Evolutionary conservation across 768 basidiomycete genomes (phyloP).

Genomic region (Baorangia bicolor): DNA sequence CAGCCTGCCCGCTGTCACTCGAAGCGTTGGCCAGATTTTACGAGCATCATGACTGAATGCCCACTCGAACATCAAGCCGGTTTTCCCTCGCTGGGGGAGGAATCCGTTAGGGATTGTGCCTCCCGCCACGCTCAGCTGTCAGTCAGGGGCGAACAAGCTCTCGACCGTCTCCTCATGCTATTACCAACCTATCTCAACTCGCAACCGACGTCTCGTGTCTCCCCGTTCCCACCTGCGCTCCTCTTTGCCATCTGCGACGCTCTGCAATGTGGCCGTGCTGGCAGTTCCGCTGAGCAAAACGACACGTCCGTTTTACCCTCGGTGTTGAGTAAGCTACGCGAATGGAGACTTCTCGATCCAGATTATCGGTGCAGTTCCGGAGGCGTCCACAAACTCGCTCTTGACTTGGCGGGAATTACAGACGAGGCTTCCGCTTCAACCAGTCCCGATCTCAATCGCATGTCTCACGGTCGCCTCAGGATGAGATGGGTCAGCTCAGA

Average conservation of each 20-base stretch:
- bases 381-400: conserved; percentile 17
- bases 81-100: not conserved
- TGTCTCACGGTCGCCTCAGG: conserved; percentile 6
- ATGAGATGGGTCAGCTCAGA: conserved; percentile 20
- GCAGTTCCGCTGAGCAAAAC: not conserved
- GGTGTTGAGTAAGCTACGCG: conserved; percentile 24
- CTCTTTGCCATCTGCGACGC: conserved; percentile 25
- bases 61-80: conserved; percentile 1
- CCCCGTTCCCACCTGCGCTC: conserved; percentile 14
- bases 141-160: conserved; percentile 1
- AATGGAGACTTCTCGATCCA: conserved; percentile 26
- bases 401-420: conserved; percentile 17
- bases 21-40: conserved; percentile 17
- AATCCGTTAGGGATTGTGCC: not conserved
- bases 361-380: conserved; percentile 10
- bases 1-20: not conserved
- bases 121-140: conserved; percentile 8
- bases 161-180: conserved; percentile 17
- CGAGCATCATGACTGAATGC: conserved; percentile 22
- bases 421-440: not conserved
- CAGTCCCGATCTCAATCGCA: not conserved
- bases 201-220: not conserved
- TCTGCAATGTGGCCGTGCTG: conserved; percentile 2
- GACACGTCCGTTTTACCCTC: conserved; percentile 16
- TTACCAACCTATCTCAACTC: conserved; percentile 12